Evolutionary conservation across 2,329 filamentous ascomycete species (phyloP).

Genomic region (Neonectria sp.): DNA sequence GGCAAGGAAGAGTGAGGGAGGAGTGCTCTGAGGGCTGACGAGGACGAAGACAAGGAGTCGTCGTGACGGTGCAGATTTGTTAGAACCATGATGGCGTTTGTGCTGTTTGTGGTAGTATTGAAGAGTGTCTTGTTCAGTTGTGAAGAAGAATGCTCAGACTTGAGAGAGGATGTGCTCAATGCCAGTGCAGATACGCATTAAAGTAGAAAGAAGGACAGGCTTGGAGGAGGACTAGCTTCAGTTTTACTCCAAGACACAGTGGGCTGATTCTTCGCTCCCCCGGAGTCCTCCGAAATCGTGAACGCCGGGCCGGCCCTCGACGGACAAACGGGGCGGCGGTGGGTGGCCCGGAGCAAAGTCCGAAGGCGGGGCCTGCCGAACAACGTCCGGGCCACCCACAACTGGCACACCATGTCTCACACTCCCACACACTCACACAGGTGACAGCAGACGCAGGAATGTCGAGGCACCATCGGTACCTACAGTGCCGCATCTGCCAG

Average conservation of each 20-base stretch:
- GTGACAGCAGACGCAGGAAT: not conserved
- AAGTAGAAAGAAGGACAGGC: not conserved
- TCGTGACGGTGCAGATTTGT: not conserved
- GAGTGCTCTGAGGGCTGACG: not conserved
- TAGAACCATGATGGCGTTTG: not conserved
- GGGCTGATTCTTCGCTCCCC: slow-evolving; percentile 4
- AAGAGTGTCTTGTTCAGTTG: not conserved
- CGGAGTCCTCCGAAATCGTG: slow-evolving; percentile 15
- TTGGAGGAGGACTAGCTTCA: not conserved
- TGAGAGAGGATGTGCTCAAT: slow-evolving; percentile 2
- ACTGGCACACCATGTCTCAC: too few relatives aligned
- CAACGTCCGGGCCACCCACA: slow-evolving; percentile 19
- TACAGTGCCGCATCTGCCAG: slow-evolving; percentile 3
- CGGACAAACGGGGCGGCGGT: slow-evolving; percentile 13
- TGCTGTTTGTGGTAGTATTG: not conserved
- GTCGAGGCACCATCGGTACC: slow-evolving; percentile 2
- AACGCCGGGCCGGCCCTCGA: slow-evolving; percentile 24
- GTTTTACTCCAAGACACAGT: slow-evolving; percentile 1
- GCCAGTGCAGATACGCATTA: not conserved
- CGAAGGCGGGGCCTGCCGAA: slow-evolving; percentile 14
- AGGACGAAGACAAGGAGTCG: not conserved
- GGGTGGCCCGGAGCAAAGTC: slow-evolving; percentile 16
- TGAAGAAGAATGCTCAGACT: not conserved
- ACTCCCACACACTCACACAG: not conserved
- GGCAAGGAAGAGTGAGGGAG: not conserved